Conservation (phyloP, 1,284 basidiomycete genomes). For the Ganoderma multipileum region DNA sequence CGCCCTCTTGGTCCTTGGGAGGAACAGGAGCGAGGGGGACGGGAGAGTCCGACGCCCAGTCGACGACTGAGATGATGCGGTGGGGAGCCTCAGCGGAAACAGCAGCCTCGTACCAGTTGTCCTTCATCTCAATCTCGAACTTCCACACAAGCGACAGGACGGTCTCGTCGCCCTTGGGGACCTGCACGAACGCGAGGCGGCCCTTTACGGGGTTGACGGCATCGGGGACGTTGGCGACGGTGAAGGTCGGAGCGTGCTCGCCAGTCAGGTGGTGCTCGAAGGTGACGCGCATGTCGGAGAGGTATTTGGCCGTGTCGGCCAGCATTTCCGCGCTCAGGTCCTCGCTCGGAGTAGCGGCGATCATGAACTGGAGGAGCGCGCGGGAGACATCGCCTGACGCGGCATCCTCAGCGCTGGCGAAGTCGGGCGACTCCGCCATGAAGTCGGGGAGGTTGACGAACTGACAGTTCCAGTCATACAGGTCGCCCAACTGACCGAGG, state of each 20-base stretch:
- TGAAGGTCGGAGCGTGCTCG: constrained; percentile 46
- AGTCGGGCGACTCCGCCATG: constrained; percentile 35
- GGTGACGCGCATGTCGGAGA: constrained; percentile 57
- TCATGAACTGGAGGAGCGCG: constrained; percentile 80
- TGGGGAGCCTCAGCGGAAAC: constrained; percentile 70
- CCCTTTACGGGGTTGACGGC: constrained; percentile 78
- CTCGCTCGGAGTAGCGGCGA: constrained; percentile 70
- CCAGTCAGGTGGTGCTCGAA: constrained; percentile 58
- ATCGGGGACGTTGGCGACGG: constrained; percentile 69
- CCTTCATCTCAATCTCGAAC: constrained; percentile 87
- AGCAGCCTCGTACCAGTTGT: constrained; percentile 86
- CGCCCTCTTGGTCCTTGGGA: constrained; percentile 45
- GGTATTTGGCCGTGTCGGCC: constrained; percentile 55
- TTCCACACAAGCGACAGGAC: constrained; percentile 75
- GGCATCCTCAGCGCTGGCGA: constrained; percentile 30
- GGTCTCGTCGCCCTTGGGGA: constrained; percentile 62
- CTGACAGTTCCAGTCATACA: constrained; percentile 65
- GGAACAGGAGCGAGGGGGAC: constrained; percentile 50
- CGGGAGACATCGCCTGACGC: constrained; percentile 53
- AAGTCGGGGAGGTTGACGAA: constrained; percentile 46
- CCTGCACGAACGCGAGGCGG: constrained; percentile 74
- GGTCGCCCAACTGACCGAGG: constrained; percentile 48
- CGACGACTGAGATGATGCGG: constrained; percentile 79
- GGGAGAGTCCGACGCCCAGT: constrained; percentile 82
- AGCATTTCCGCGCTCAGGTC: constrained; percentile 57